Evolutionary conservation across 805 yeast species (phyloP).

Genomic region (Lipomyces spencermartinsiae): DNA sequence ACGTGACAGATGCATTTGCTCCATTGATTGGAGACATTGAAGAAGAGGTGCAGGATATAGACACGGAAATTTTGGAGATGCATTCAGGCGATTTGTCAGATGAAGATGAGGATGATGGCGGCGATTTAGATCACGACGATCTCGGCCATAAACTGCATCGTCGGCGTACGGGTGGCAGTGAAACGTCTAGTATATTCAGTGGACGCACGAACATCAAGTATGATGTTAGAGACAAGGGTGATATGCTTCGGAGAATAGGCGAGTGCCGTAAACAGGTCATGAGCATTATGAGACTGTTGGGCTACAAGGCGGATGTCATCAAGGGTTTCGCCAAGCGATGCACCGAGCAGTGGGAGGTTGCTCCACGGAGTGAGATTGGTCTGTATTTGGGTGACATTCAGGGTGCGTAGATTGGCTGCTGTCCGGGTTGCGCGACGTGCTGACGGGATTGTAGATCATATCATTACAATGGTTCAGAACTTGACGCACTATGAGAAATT

Average conservation of each 20-base stretch:
- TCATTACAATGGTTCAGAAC: conserved; percentile 95
- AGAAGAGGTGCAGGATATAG: conserved; percentile 92
- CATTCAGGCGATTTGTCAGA: conserved; percentile 60
- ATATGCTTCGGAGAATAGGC: conserved; percentile 92
- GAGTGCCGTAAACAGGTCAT: conserved; percentile 94
- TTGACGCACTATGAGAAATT: conserved; percentile 93
- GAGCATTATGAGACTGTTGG: conserved; percentile 82
- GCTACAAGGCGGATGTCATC: conserved; percentile 96
- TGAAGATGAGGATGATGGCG: conserved; percentile 51
- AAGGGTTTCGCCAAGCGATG: conserved; percentile 93
- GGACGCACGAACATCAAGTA: conserved; percentile 14
- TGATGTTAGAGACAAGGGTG: conserved; percentile 67
- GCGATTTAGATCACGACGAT: conserved; percentile 47
- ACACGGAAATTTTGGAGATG: conserved; percentile 87
- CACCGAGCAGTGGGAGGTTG: conserved; percentile 80
- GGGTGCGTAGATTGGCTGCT: conserved; percentile 18
- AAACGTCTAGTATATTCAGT: conserved; percentile 25
- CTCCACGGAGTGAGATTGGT: conserved; percentile 85
- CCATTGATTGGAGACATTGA: conserved; percentile 95
- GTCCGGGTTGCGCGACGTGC: not conserved
- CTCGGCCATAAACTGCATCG: conserved; percentile 20
- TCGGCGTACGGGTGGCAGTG: conserved; percentile 13
- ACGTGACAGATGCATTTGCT: conserved; percentile 95
- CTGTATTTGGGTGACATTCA: conserved; percentile 97
- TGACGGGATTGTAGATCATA: conserved; percentile 66